A percentile compares a stretch with the other conserved stretches of the same genome.
These are phyloP conservation scores for Mycena crocata DNA, from an alignment of 768 basidiomycete species.

Conservation along the genomic window DNA sequence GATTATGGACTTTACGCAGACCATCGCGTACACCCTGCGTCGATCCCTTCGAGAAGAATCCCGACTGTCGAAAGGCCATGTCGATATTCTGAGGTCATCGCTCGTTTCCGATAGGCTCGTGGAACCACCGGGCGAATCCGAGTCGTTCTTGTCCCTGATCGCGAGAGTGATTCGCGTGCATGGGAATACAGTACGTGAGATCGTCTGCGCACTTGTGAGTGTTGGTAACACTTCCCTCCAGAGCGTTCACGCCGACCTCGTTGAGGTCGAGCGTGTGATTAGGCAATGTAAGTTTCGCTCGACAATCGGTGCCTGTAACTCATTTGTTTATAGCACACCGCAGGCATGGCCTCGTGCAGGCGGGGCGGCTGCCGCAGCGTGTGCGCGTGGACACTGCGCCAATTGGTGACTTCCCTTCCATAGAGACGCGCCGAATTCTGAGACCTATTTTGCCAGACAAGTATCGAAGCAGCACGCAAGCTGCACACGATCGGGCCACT, in stretches of 20 bases:
- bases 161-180: slow-evolving; percentile 3
- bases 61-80: background rate
- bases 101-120: background rate
- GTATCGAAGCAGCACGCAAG: slow-evolving; percentile 2
- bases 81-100: slow-evolving; percentile 5
- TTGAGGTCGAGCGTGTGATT: slow-evolving; percentile 7
- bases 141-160: background rate
- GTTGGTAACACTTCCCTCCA: background rate
- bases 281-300: slow-evolving; percentile 1
- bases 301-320: background rate
- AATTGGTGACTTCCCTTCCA: slow-evolving; percentile 7
- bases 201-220: background rate
- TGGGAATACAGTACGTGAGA: slow-evolving; percentile 15
- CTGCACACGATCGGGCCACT: slow-evolving; percentile 13
- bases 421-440: background rate
- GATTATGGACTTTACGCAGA: slow-evolving; percentile 2
- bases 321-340: slow-evolving; percentile 1
- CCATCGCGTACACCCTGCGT: background rate
- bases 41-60: slow-evolving; percentile 4
- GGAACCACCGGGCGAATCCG: background rate
- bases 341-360: background rate
- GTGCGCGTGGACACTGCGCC: background rate
- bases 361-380: background rate
- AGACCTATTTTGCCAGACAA: slow-evolving; percentile 1
- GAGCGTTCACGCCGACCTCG: slow-evolving; percentile 1